Conservation (phyloP, 805 yeast genomes). For the Priceomyces fermenticarens region DNA sequence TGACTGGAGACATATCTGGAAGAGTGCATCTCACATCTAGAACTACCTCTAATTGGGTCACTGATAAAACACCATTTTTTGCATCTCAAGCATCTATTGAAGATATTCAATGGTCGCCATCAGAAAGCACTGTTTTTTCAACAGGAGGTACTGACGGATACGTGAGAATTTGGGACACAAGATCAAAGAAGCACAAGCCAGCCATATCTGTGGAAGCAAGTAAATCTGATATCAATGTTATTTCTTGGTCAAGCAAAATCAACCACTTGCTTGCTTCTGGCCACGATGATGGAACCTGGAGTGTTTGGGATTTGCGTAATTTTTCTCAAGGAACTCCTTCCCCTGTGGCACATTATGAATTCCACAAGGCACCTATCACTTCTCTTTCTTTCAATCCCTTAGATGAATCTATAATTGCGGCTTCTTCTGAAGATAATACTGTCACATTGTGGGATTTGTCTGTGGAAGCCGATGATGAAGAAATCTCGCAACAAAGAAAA, state of each 20-base stretch:
- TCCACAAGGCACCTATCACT: slow-evolving; percentile 92
- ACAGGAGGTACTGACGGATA: slow-evolving; percentile 90
- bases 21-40: slow-evolving; percentile 75
- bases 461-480: slow-evolving; percentile 98
- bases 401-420: slow-evolving; percentile 94
- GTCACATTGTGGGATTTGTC: slow-evolving; percentile 98
- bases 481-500: slow-evolving; percentile 78
- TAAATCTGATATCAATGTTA: slow-evolving; percentile 82
- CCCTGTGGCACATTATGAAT: slow-evolving; percentile 93
- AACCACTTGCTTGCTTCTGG: slow-evolving; percentile 90
- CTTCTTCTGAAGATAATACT: slow-evolving; percentile 93
- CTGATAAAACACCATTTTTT: slow-evolving; percentile 78
- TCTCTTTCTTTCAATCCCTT: slow-evolving; percentile 91
- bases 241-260: slow-evolving; percentile 90
- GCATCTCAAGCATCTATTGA: slow-evolving; percentile 79
- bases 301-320: slow-evolving; percentile 94
- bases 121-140: slow-evolving; percentile 93
- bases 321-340: slow-evolving; percentile 56
- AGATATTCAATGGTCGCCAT: slow-evolving; percentile 94
- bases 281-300: slow-evolving; percentile 97
- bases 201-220: slow-evolving; percentile 84
- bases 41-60: slow-evolving; percentile 75
- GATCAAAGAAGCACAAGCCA: slow-evolving; percentile 89
- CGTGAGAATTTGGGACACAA: slow-evolving; percentile 93
- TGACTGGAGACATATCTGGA: slow-evolving; percentile 89